phyloP scores from a whole-genome alignment of 805 yeast species.

The Kodamaea jinghongensis region DNA sequence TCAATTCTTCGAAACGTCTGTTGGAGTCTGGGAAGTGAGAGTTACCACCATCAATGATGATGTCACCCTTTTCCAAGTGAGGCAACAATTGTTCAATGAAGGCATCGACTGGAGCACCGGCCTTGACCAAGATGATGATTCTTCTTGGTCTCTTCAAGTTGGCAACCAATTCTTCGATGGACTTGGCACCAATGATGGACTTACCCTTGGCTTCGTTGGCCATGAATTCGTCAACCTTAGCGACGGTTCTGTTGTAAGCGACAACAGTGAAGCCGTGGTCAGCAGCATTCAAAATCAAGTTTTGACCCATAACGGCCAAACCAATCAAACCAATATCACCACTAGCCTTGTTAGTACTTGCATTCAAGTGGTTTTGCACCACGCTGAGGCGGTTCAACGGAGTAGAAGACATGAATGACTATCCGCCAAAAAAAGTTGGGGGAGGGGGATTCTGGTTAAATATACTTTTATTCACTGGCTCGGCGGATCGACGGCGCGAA shows the following conservation, averaged over 20 bases:
- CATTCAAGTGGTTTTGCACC: slow-evolving; percentile 13
- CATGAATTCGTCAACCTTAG: slow-evolving; percentile 92
- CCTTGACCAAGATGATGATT: slow-evolving; percentile 90
- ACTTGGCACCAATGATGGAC: slow-evolving; percentile 92
- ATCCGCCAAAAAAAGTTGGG: no score
- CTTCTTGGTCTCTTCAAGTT: slow-evolving; percentile 97
- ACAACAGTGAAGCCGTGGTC: slow-evolving; percentile 98
- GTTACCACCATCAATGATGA: slow-evolving; percentile 99
- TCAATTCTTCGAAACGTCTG: slow-evolving; percentile 91
- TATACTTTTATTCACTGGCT: no score
- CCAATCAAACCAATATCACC: slow-evolving; percentile 99
- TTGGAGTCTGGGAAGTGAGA: slow-evolving; percentile 98
- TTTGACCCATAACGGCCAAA: slow-evolving; percentile 99
- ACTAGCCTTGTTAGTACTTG: slow-evolving; percentile 39
- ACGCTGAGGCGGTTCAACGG: slow-evolving; percentile 10
- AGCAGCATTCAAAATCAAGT: slow-evolving; percentile 94
- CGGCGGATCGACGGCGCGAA: no score
- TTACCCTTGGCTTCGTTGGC: slow-evolving; percentile 96
- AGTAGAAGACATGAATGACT: no score
- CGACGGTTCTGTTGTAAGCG: slow-evolving; percentile 96
- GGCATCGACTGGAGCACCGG: slow-evolving; percentile 92
- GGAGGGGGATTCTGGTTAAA: no score
- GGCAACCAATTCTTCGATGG: slow-evolving; percentile 81
- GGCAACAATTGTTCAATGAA: slow-evolving; percentile 88
- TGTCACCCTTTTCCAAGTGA: slow-evolving; percentile 91